These are phyloP conservation scores for Phoma sp. DNA, from an alignment of 2,329 filamentous ascomycete species.

Conservation along the genomic window DNA sequence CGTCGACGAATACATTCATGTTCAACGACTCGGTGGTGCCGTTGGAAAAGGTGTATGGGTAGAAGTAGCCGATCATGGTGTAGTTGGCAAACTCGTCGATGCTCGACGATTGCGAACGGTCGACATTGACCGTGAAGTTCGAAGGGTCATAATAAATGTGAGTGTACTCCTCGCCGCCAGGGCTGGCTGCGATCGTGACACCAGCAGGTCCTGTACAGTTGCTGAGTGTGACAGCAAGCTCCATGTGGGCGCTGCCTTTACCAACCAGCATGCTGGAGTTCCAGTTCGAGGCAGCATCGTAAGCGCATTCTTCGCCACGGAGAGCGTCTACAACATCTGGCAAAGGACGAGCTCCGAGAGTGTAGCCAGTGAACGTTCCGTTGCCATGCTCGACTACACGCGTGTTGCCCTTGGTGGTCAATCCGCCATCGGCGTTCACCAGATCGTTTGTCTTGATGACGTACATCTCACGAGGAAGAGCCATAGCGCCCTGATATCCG, in stretches of 20 bases:
- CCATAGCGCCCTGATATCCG: conserved; percentile 54
- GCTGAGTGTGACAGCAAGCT: conserved; percentile 49
- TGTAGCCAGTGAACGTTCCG: conserved; percentile 52
- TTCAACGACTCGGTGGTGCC: conserved; percentile 48
- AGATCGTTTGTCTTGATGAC: conserved; percentile 52
- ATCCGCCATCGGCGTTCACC: conserved; percentile 41
- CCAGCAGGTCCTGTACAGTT: conserved; percentile 50
- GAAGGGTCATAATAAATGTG: conserved; percentile 53
- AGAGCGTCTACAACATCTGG: conserved; percentile 53
- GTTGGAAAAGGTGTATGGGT: conserved; percentile 50
- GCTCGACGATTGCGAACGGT: conserved; percentile 51
- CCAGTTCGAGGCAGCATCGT: conserved; percentile 24
- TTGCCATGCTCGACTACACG: conserved; percentile 43
- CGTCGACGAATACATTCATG: conserved; percentile 56
- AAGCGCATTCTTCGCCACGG: conserved; percentile 32
- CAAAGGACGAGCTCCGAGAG: conserved; percentile 53
- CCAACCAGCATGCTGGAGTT: conserved; percentile 32
- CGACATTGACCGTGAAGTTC: conserved; percentile 55
- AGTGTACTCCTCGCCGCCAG: conserved; percentile 53
- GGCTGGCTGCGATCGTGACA: conserved; percentile 52
- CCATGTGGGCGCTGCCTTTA: conserved; percentile 47
- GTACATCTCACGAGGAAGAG: conserved; percentile 55
- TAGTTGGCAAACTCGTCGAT: conserved; percentile 52
- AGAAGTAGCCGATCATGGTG: conserved; percentile 55
- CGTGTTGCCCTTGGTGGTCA: conserved; percentile 45